Conservation (phyloP, 208 protist species). For the Strigomonas culicis region DNA sequence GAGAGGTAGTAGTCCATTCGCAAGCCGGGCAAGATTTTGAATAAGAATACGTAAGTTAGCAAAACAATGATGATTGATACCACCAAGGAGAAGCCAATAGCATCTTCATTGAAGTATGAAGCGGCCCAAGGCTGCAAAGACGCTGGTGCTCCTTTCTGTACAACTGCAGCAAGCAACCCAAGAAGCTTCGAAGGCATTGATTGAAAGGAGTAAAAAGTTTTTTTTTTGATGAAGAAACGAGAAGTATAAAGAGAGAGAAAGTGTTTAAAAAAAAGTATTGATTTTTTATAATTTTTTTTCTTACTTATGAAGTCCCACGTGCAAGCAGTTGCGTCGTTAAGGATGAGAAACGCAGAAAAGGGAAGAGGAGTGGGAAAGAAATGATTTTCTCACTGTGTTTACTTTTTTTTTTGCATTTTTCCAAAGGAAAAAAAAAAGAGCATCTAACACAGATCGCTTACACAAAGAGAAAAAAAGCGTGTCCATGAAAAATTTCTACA, state of each 20-base stretch:
- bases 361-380: no score
- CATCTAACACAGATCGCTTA: constrained; percentile 11
- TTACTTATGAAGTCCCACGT: no score
- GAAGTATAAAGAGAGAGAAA: constrained; percentile 1
- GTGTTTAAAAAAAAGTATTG: background rate
- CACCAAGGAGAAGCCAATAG: constrained; percentile 14
- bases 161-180: constrained; percentile 17
- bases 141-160: constrained; percentile 14
- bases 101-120: constrained; percentile 18
- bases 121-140: background rate
- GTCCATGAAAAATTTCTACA: no score
- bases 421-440: constrained; percentile 10
- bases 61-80: constrained; percentile 19
- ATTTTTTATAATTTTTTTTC: no score
- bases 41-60: constrained; percentile 47
- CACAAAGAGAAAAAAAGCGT: background rate
- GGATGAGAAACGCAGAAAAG: background rate
- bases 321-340: background rate
- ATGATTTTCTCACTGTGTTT: constrained; percentile 6
- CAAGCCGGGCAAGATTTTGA: constrained; percentile 40
- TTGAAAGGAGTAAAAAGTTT: background rate
- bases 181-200: no score
- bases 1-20: constrained; percentile 66
- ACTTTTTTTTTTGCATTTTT: constrained; percentile 8
- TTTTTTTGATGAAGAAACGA: background rate